Conservation (phyloP, 305 asterid genomes). For the Ilex paraguariensis region DNA sequence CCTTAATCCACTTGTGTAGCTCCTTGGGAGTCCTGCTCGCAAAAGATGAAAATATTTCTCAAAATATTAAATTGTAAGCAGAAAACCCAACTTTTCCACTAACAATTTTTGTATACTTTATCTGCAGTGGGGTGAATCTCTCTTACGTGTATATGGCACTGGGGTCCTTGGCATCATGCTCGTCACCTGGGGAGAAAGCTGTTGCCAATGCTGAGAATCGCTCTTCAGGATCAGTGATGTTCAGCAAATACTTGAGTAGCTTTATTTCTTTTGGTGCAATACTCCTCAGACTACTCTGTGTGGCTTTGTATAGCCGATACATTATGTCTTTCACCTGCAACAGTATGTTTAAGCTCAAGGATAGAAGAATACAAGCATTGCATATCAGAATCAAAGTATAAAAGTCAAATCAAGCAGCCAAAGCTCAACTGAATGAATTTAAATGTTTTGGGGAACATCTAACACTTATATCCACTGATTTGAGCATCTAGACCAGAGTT, state of each 20-base stretch:
- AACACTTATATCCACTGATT: too few species aligned
- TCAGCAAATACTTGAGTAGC: slow-evolving; percentile 72
- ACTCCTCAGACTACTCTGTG: slow-evolving; percentile 80
- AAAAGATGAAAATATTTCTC: slow-evolving; percentile 2
- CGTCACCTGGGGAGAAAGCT: slow-evolving; percentile 91
- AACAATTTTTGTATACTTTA: not conserved
- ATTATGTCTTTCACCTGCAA: slow-evolving; percentile 88
- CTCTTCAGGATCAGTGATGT: slow-evolving; percentile 92
- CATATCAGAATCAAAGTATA: not conserved
- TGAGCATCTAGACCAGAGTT: too few species aligned
- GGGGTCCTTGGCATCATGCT: slow-evolving; percentile 56
- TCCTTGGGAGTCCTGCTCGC: slow-evolving; percentile 76
- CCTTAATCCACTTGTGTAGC: slow-evolving; percentile 90
- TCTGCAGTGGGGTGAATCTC: slow-evolving; percentile 8
- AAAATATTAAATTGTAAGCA: not conserved
- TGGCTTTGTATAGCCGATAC: slow-evolving; percentile 80
- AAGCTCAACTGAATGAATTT: too few species aligned
- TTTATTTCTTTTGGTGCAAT: slow-evolving; percentile 90
- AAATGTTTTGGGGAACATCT: too few species aligned
- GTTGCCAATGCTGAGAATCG: slow-evolving; percentile 90
- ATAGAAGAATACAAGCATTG: not conserved
- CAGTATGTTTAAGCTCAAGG: too few species aligned
- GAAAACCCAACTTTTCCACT: not conserved
- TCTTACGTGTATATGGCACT: slow-evolving; percentile 81
- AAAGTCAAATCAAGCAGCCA: not conserved